Conservation (phyloP, 2,329 filamentous ascomycete genomes). For the Zarea fungicola region DNA sequence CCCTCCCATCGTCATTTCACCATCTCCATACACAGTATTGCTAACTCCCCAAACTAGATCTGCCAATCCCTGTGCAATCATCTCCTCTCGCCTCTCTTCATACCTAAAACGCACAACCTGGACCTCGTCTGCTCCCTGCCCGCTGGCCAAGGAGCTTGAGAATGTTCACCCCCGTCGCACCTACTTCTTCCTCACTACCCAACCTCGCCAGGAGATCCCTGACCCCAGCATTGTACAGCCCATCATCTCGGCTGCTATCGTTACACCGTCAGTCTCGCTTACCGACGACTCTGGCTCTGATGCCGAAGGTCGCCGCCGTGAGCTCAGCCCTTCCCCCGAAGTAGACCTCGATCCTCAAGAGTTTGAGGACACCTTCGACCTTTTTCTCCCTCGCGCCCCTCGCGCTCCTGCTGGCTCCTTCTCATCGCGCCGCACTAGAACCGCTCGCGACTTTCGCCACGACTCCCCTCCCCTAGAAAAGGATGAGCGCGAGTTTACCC, state of each 20-base stretch:
- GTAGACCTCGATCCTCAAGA: conserved; percentile 85
- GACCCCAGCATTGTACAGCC: conserved; percentile 29
- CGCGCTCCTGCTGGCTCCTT: conserved; percentile 61
- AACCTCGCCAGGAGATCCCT: conserved; percentile 74
- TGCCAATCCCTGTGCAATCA: conserved; percentile 89
- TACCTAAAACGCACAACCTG: conserved; percentile 84
- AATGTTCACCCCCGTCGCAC: conserved; percentile 89
- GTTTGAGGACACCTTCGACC: conserved; percentile 68
- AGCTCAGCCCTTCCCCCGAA: conserved; percentile 86
- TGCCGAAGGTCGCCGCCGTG: conserved; percentile 60
- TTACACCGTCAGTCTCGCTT: conserved; percentile 71
- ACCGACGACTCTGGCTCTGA: conserved; percentile 53
- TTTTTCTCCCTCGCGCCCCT: conserved; percentile 52
- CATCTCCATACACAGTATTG: too few species aligned
- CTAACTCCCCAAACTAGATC: conserved; percentile 55
- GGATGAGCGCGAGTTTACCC: conserved; percentile 94
- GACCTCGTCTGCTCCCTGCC: conserved; percentile 75
- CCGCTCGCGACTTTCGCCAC: conserved; percentile 48
- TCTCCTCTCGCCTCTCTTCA: conserved; percentile 83
- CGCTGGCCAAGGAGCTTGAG: conserved; percentile 87
- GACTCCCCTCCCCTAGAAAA: conserved; percentile 85
- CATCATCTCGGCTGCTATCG: conserved; percentile 49
- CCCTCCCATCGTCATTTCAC: too few species aligned
- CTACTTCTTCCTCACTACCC: conserved; percentile 94
- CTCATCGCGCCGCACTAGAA: conserved; percentile 41